Percentiles rank a stretch among this genome's conserved stretches.
phyloP scores from a whole-genome alignment of 2,329 filamentous ascomycete genomes.

The Chrysoporthe deuterocubensis region DNA sequence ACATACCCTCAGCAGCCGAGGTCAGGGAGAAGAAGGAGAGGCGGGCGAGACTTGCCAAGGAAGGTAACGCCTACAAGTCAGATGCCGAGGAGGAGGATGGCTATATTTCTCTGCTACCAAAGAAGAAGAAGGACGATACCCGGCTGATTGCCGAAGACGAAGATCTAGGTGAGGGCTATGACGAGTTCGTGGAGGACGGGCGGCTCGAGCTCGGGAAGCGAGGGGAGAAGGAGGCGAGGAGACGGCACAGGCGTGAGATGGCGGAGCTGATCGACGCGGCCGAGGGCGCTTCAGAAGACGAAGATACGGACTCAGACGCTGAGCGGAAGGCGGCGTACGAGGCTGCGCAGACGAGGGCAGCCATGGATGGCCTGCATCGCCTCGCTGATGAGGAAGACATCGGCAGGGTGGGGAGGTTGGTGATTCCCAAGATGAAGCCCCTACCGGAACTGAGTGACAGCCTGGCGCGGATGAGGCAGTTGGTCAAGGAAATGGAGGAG shows the following conservation, averaged over 20 bases:
- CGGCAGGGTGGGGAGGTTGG: conserved; percentile 41
- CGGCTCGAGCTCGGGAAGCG: conserved; percentile 77
- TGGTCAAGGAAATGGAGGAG: conserved; percentile 65
- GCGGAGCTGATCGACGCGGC: conserved; percentile 81
- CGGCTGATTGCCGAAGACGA: conserved; percentile 85
- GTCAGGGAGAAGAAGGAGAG: conserved; percentile 91
- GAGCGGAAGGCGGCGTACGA: conserved; percentile 83
- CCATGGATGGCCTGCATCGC: conserved; percentile 73
- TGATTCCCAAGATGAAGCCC: conserved; percentile 72
- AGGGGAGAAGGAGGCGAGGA: conserved; percentile 73
- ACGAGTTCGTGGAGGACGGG: conserved; percentile 87
- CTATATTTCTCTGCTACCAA: conserved; percentile 41
- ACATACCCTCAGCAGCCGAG: conserved; percentile 80
- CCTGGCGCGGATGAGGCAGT: conserved; percentile 64
- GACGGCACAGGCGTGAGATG: conserved; percentile 75
- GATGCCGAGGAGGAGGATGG: conserved; percentile 49
- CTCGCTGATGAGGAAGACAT: conserved; percentile 45
- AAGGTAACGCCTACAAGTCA: conserved; percentile 65
- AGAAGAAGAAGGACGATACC: conserved; percentile 69
- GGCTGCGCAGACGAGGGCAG: conserved; percentile 80
- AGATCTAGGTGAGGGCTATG: conserved; percentile 90
- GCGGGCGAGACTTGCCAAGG: conserved; percentile 75
- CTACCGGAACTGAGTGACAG: conserved; percentile 74
- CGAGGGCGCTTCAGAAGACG: conserved; percentile 43
- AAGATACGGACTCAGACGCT: conserved; percentile 70